phyloP scores from a whole-genome alignment of 768 basidiomycete genomes.

The Suillus cothurnatus region DNA sequence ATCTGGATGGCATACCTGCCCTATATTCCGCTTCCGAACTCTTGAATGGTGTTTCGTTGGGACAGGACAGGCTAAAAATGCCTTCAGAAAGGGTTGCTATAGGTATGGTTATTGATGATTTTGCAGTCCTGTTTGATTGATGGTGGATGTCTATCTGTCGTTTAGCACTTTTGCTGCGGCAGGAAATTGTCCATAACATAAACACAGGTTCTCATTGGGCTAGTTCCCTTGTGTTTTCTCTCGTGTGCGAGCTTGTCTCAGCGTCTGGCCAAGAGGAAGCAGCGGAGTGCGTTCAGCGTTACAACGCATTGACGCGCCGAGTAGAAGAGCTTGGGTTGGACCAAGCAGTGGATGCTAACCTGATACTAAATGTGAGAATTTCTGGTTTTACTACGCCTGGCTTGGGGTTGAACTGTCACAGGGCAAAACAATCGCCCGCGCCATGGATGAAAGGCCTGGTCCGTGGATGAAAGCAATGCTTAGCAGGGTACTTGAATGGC shows the following conservation, averaged over 20 bases:
- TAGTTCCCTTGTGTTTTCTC: constrained; percentile 70
- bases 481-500: constrained; percentile 79
- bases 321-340: constrained; percentile 66
- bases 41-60: constrained; percentile 36
- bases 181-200: constrained; percentile 65
- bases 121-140: neutral
- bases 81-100: constrained; percentile 58
- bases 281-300: constrained; percentile 52
- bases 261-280: constrained; percentile 44
- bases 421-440: constrained; percentile 68
- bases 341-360: constrained; percentile 62
- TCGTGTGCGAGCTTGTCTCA: constrained; percentile 65
- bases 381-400: neutral
- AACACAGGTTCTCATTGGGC: constrained; percentile 69
- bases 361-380: constrained; percentile 74
- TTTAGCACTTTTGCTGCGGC: constrained; percentile 68
- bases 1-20: constrained; percentile 71
- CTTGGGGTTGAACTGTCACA: constrained; percentile 32
- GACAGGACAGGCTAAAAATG: constrained; percentile 35
- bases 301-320: constrained; percentile 63
- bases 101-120: constrained; percentile 43
- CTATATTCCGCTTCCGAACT: constrained; percentile 59
- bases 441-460: constrained; percentile 64
- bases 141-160: neutral
- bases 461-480: constrained; percentile 69